Conservation (phyloP, 1,284 basidiomycete genomes). For the Tetrapyrgos nigripes region DNA sequence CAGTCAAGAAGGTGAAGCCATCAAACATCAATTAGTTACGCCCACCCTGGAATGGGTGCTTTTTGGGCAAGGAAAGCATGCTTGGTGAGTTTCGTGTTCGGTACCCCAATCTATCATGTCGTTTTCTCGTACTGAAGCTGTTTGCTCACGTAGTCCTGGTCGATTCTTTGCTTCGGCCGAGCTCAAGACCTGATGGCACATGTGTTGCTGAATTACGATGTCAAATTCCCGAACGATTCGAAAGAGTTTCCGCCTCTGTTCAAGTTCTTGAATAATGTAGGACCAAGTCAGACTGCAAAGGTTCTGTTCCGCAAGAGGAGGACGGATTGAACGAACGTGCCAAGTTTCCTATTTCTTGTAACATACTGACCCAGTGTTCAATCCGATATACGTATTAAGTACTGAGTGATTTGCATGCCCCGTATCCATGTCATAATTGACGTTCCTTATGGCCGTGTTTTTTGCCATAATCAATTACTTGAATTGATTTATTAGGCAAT, state of each 20-base stretch:
- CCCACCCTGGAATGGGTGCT: conserved; percentile 43
- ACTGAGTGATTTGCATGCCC: no score
- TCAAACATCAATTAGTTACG: conserved; percentile 41
- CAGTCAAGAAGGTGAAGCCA: conserved; percentile 33
- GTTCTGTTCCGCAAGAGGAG: conserved; percentile 21
- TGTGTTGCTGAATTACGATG: conserved; percentile 47
- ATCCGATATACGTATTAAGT: no score
- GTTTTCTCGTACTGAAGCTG: not conserved
- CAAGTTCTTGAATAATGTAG: conserved; percentile 13
- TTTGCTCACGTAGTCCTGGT: conserved; percentile 36
- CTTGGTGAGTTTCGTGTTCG: conserved; percentile 35
- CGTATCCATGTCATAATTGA: no score
- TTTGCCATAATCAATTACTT: no score
- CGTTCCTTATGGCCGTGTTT: no score
- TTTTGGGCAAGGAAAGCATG: conserved; percentile 52
- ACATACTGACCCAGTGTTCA: no score
- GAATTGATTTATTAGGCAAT: no score
- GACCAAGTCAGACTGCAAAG: conserved; percentile 15
- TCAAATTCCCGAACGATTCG: conserved; percentile 40
- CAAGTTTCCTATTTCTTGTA: no score
- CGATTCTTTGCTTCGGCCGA: conserved; percentile 50
- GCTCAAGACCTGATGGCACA: conserved; percentile 49
- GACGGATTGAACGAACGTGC: not conserved
- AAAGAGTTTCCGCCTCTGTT: conserved; percentile 18
- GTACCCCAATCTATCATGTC: not conserved